A percentile compares a stretch with the other conserved stretches of the same genome.
Evolutionary conservation across 2,329 filamentous ascomycete species (phyloP).

Genomic region (Cladophialophora immunda): DNA sequence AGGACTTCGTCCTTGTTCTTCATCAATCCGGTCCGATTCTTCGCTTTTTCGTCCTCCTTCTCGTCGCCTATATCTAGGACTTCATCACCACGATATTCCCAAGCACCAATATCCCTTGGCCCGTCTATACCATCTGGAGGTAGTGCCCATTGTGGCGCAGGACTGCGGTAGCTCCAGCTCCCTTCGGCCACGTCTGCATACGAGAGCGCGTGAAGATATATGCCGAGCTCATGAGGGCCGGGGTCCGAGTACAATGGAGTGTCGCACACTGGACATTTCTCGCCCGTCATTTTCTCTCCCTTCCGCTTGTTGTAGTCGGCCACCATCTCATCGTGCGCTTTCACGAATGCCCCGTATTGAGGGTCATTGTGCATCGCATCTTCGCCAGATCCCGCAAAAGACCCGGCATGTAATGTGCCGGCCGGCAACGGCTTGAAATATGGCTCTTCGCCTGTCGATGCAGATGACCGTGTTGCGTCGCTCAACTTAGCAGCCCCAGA

Average conservation of each 20-base stretch:
- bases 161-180: slow-evolving; percentile 85
- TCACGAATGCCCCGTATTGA: slow-evolving; percentile 36
- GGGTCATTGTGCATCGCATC: slow-evolving; percentile 34
- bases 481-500: slow-evolving; percentile 32
- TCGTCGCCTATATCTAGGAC: slow-evolving; percentile 50
- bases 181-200: slow-evolving; percentile 82
- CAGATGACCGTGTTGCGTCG: slow-evolving; percentile 12
- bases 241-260: slow-evolving; percentile 95
- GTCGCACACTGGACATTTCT: slow-evolving; percentile 80
- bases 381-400: slow-evolving; percentile 20
- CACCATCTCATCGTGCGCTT: slow-evolving; percentile 78
- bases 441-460: slow-evolving; percentile 1
- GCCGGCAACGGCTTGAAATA: slow-evolving; percentile 34
- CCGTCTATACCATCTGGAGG: slow-evolving; percentile 78
- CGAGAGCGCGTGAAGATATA: slow-evolving; percentile 90
- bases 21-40: slow-evolving; percentile 34
- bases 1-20: slow-evolving; percentile 33
- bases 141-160: slow-evolving; percentile 84
- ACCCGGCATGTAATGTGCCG: slow-evolving; percentile 47
- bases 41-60: slow-evolving; percentile 38
- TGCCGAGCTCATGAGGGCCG: slow-evolving; percentile 84
- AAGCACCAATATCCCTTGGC: slow-evolving; percentile 69
- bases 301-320: slow-evolving; percentile 88
- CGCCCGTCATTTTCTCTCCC: slow-evolving; percentile 91
- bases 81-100: slow-evolving; percentile 49